Base-by-base conservation (phyloP, 176 grass and related monocot species). In the Poa pratensis region DNA sequence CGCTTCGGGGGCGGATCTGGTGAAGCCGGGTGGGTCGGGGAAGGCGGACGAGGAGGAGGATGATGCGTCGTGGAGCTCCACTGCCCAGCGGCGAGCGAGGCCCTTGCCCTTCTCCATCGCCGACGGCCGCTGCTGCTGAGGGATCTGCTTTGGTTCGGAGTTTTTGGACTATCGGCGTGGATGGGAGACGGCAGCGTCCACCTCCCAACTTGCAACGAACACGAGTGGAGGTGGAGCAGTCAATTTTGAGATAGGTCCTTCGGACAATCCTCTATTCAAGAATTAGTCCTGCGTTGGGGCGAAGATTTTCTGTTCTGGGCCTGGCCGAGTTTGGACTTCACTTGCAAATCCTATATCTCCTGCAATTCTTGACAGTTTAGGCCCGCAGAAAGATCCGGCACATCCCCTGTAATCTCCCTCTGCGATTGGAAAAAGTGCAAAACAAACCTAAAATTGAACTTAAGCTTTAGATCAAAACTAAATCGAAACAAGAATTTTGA, bases 41-140 rank as follows among this genome's bases (percentile, higher is more conserved):
- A 94, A 68, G 75, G 83, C 65, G 16, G 87, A 34, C 5, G 46
- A 46, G 13, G 86, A 84, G 26, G 92, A 92, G 79, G 90, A 92
- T 37, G 81, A 90, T 12, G 88, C 82, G 45, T 86, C 86, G 81
- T 86, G 73, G 66, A 99, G 91, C 48, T 99, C 93, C 78, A 99
- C 88, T 19, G 93, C 93, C 96, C 96, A 99, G 79, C 93, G 87
- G 62, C 93, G 91, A 15, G 96, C 91, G 63, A 94, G 69, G n/a
- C 89, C 96, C 75, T 98, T 96, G 40, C 85, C 91, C 91, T 96
- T 98, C 84, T 98, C 96, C 93, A 94, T 98, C 23, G 89, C 75
- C 83, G 81, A 69, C 72, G 46, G 82, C 42, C 17, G 75, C 49
- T 24, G 62, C 27, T 32, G 19, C 45, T 46, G 55, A 34, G 58